These are phyloP conservation scores for Yamadazyma triangularis DNA, from an alignment of 1,139 yeast species.

Conservation along the genomic window DNA sequence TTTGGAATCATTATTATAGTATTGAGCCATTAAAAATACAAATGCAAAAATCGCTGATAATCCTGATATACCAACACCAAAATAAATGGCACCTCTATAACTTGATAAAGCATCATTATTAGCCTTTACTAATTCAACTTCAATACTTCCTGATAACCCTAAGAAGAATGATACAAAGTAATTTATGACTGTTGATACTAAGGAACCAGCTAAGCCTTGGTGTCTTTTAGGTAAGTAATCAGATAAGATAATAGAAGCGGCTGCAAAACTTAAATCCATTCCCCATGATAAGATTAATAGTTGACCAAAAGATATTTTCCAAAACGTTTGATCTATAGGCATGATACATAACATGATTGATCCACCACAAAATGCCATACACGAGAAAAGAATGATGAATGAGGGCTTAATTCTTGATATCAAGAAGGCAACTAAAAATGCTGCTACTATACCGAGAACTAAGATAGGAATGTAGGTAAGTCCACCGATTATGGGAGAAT, in stretches of 20 bases:
- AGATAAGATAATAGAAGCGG: conserved; percentile 49
- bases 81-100: conserved; percentile 44
- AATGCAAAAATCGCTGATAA: conserved; percentile 28
- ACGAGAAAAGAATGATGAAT: conserved; percentile 36
- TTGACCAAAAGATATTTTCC: conserved; percentile 41
- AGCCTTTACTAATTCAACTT: conserved; percentile 25
- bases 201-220: conserved; percentile 60
- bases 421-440: conserved; percentile 36
- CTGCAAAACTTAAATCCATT: conserved; percentile 57
- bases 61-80: conserved; percentile 35
- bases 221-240: conserved; percentile 46
- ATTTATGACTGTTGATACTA: conserved; percentile 50
- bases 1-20: background rate
- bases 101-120: conserved; percentile 21
- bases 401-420: conserved; percentile 44
- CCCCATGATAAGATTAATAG: conserved; percentile 51
- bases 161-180: conserved; percentile 50
- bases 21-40: conserved; percentile 18
- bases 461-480: conserved; percentile 44
- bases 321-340: conserved; percentile 47
- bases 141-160: conserved; percentile 50
- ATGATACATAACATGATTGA: conserved; percentile 42
- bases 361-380: conserved; percentile 45
- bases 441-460: conserved; percentile 44
- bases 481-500: conserved; percentile 40